Evolutionary conservation across 192 early-diverging fungal species (phyloP), one percentile per base, ranked within the genome.

Genomic region (Irineochytrium annulatum): DNA sequence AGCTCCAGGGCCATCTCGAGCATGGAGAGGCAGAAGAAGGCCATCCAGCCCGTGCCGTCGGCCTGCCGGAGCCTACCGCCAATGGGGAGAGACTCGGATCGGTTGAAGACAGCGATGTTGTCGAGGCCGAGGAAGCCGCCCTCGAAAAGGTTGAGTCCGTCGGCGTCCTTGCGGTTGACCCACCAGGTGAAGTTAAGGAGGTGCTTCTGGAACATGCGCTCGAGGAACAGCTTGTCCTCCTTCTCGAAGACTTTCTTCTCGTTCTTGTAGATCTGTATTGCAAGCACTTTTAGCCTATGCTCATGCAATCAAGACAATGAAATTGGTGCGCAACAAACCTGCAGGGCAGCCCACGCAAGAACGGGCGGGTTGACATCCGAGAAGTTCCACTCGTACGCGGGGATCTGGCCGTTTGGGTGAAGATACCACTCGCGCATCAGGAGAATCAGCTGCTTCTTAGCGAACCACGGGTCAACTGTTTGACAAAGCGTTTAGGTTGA

Each of bases 41-140:
- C 77, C 77, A 81, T 81, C 79, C 79, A 81, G 4, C 65, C 61
- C 1, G 79, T 81, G 5, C 74, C 79, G 30, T 81, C 79, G 2
- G 79, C 77, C 31, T 81, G 79, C 2, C 77, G 58, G 6, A 81
- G 52, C 2, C 60, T 49, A 0, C 72, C 79, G 0, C 73, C 74
- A 37, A 68, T 69, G 31, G 77, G 77, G 34, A 75, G 44, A 1
- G 63, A 59, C 63, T 80, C 78, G 5, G 69, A 70, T 31, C 79
- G 76, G 57, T 81, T 79, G 64, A 81, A 81, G 11, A 79, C 71
- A 19, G 71, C 76, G 54, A 81, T 81, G 53, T 81, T 81, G 55
- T 81, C 79, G n/a, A 81, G 60, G 0, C 79, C 79, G 16, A 80
- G 43, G 54, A 80, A 80, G 0, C 78, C 78, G 20, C 78, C 78